Base-by-base conservation (phyloP, 371 early-diverging fungal genomes). In the Gilbertella persicaria region DNA sequence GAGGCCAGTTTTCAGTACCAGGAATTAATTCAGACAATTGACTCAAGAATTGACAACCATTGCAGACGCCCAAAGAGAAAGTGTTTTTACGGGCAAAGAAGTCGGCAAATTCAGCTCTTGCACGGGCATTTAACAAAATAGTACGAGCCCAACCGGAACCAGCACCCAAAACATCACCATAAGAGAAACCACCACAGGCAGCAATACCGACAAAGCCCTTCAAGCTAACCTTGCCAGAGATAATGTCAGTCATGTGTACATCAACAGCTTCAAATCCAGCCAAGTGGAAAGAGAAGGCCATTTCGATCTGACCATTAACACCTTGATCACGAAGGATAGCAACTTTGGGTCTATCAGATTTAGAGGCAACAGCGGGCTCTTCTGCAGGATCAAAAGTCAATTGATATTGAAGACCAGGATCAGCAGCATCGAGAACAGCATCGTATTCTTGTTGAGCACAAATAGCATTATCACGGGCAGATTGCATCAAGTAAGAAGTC, bases 91-190 rank as follows among this genome's bases (percentile, higher is more conserved):
- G 87, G 25, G 69, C 66, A 72, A 97, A 95, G 78, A 96, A 98
- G 33, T 73, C 72, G 2, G 67, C 54, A 50, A 98, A 90, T 78
- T 93, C 89, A 26, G 73, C 55, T 33, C 92, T 83, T 1, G 89
- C 88, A 36, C 51, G 69, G 5, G 79, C 51, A 63, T 94, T 83
- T 48, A 92, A 67, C 46, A 96, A 67, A 48, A 93, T 87, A 17
- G 91, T 87, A 60, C 93, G 91, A 55, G 98, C 97, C 97, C 98
- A 98, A 26, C 98, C 98, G 12, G 91, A 79, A 44, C 96, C 98
- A 21, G 98, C 97, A 5, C 98, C 98, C 12, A 98, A 72, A 0
- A 97, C 97, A 73, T 98, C 98, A 65, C 98, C 98, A 67, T 97
- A 97, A 0, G 92, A 90, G 85, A 98, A 98, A 8, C 98, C 98